Conservation (phyloP, 2,329 filamentous ascomycete genomes). For the Setomelanomma holmii region DNA sequence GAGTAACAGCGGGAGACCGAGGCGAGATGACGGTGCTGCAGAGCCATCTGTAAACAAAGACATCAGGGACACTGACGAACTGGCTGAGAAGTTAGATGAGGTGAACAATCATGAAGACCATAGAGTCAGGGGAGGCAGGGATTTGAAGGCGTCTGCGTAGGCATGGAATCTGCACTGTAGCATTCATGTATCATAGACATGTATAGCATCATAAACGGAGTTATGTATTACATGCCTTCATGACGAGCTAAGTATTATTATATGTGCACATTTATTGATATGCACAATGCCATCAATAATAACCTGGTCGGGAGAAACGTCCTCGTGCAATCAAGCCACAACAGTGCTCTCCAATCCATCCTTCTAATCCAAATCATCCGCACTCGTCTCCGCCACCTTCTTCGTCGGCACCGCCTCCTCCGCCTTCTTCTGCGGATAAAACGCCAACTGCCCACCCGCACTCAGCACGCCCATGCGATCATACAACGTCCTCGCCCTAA, state of each 20-base stretch:
- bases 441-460: constrained; percentile 71
- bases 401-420: constrained; percentile 10
- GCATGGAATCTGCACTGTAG: too few species aligned
- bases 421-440: constrained; percentile 62
- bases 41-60: constrained; percentile 5
- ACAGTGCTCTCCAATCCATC: too few species aligned
- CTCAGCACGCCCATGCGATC: constrained; percentile 79
- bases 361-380: constrained; percentile 48
- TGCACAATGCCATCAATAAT: too few species aligned
- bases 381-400: constrained; percentile 28
- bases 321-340: too few species aligned
- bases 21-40: background rate
- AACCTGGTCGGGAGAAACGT: too few species aligned
- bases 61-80: constrained; percentile 22
- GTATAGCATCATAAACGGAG: constrained; percentile 3
- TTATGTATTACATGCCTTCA: too few species aligned
- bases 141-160: constrained; percentile 25
- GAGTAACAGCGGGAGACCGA: background rate
- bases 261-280: too few species aligned
- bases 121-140: constrained; percentile 27
- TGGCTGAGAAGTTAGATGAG: constrained; percentile 33
- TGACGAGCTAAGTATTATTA: too few species aligned
- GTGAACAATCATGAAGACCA: constrained; percentile 31
- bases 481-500: constrained; percentile 83
- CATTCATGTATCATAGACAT: background rate